Evolutionary conservation across 2,329 filamentous ascomycete species (phyloP).

Genomic region (Paecilomyces fulvus): DNA sequence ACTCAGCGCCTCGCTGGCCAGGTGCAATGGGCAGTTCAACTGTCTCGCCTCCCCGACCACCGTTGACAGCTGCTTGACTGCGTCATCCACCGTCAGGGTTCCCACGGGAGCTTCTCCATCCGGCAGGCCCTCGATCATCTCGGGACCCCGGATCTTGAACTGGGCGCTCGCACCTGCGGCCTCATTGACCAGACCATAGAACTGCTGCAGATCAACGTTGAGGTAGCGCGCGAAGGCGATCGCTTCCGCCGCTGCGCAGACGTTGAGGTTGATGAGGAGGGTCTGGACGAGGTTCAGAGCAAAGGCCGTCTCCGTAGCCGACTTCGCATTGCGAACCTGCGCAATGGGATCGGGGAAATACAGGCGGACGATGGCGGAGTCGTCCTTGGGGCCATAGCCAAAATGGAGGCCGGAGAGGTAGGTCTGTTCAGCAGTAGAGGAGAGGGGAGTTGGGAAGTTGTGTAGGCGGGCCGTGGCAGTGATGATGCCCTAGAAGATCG

Average conservation of each 20-base stretch:
- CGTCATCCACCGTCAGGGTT: conserved; percentile 29
- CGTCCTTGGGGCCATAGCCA: conserved; percentile 48
- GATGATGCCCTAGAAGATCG: conserved; percentile 49
- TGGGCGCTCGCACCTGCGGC: conserved; percentile 40
- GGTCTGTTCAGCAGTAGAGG: conserved; percentile 55
- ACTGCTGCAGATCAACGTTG: conserved; percentile 36
- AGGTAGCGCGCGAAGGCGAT: conserved; percentile 40
- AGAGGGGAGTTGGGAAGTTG: conserved; percentile 54
- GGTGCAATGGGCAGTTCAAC: conserved; percentile 28
- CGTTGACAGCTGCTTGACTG: conserved; percentile 28
- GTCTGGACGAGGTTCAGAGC: conserved; percentile 35
- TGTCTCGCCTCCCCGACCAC: conserved; percentile 37
- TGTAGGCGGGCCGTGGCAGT: conserved; percentile 53
- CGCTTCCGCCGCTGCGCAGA: conserved; percentile 42
- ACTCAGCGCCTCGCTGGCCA: conserved; percentile 30
- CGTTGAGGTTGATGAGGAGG: conserved; percentile 39
- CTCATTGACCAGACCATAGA: conserved; percentile 40
- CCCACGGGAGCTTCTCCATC: conserved; percentile 19
- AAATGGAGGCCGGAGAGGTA: conserved; percentile 53
- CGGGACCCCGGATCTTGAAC: conserved; percentile 32
- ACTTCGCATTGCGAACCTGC: conserved; percentile 25
- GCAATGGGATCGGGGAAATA: conserved; percentile 38
- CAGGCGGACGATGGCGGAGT: conserved; percentile 48
- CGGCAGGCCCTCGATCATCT: conserved; percentile 26
- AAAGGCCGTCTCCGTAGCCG: conserved; percentile 22